Base-by-base conservation (phyloP, 345 rosid genomes). In the Eucalyptus cladocalyx region DNA sequence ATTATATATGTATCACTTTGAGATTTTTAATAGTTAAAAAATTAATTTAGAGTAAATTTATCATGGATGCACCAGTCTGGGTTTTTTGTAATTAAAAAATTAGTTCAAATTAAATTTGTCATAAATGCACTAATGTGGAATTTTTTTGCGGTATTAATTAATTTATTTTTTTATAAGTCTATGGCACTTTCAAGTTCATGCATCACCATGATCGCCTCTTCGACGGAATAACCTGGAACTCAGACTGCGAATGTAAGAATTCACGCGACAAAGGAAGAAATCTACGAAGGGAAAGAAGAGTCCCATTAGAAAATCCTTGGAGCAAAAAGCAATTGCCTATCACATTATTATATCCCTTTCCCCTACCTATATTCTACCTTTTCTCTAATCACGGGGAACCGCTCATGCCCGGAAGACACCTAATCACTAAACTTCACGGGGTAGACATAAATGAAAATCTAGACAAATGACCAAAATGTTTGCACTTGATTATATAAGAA, bases 61-160 rank as follows among this genome's bases (percentile, higher is more conserved):
- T 10, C 62, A 9, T 9, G 0, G 1, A 23, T 21, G 5, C 3
- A 54, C 5, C 1, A 4, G 0, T 54, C 2, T 54, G 0, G 0
- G 1, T 23, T 56, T 54, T 56, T 53, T 53, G 58, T 7, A 0
- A 1, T 56, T 9, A 56, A 56, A 23, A 23, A 9, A 56, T 23
- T 56, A 56, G 0, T 56, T 56, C 24, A 56, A 9, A 56, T 3
- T 56, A 56, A 54, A 9, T 23, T 24, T 56, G 3, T 56, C 6
- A 24, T 0, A 56, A 5, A 56, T 56, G 30, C 3, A 56, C 0
- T 56, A 56, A 10, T 56, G 1, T 56, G 2, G 1, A 1, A 10
- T 10, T 56, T 9, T 9, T 56, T 56, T 24, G 28, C 9, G 30
- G 6, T 4, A 56, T 56, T 56, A 56, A 56, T 28, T 28, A 21